Base-by-base conservation (phyloP, 2,329 filamentous ascomycete species). In the Rugonectria rugulosa region DNA sequence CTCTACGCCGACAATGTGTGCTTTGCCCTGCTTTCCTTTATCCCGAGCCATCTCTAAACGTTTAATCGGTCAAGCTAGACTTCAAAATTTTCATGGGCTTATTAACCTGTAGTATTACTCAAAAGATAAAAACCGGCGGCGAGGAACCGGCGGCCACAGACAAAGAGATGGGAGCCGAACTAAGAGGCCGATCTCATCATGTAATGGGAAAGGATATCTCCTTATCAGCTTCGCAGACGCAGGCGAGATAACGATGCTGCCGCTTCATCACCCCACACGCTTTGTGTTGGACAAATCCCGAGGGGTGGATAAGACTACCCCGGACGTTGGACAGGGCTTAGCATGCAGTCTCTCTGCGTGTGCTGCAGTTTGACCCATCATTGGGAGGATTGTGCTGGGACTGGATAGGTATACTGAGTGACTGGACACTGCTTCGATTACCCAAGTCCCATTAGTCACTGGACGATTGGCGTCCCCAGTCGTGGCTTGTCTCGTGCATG, bases 381-480 rank as follows among this genome's bases (percentile, higher is more conserved):
- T n/a, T n/a, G n/a, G n/a, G n/a, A n/a, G n/a, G n/a, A n/a, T n/a
- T n/a, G n/a, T n/a, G n/a, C n/a, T n/a, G n/a, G n/a, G n/a, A 10
- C 29, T 5, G 29, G 5, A 14, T 27, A 27, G 24, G 31, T 34
- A 50, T 29, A 42, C 46, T 24, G 10, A 20, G 17, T 9, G 11
- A 29, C n/a, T 19, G 8, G 37, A 19, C n/a, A n/a, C n/a, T n/a
- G n/a, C n/a, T n/a, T n/a, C n/a, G 31, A 43, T 50, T 50, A 50
- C 47, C 17, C 37, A 24, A 50, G 40, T 29, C 17, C 37, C 31
- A 40, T 50, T 50, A 43, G 47, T 50, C 47, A 50, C 20, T 50
- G 14, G 17, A 8, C 12, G 21, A 49, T 49, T 49, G 19, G 45
- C n/a, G 32, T 40, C 12, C 15, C n/a, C n/a, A n/a, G n/a, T 12